phyloP scores from a whole-genome alignment of 2,329 filamentous ascomycete species.

The Periconia sp. region DNA sequence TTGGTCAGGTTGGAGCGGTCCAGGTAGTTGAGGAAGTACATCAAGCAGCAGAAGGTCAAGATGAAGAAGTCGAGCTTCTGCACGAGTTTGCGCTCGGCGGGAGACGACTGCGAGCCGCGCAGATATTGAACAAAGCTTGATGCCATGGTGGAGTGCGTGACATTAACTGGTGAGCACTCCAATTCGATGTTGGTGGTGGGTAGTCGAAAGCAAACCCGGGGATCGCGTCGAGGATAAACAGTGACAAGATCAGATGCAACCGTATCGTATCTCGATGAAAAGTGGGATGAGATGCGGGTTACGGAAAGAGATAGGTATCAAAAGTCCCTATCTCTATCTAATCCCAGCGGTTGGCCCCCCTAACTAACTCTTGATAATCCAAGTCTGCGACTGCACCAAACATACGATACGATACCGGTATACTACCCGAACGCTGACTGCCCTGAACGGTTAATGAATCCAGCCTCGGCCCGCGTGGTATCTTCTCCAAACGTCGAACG shows the following conservation, averaged over 20 bases:
- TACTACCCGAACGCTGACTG: too few relatives aligned
- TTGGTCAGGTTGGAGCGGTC: conserved; percentile 38
- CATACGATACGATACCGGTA: too few relatives aligned
- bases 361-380: background rate
- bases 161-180: background rate
- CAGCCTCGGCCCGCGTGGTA: too few relatives aligned
- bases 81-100: conserved; percentile 17
- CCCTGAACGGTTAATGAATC: too few relatives aligned
- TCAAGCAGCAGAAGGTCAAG: conserved; percentile 17
- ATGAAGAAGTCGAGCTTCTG: conserved; percentile 19
- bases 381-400: background rate
- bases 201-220: too few relatives aligned
- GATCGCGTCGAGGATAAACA: too few relatives aligned
- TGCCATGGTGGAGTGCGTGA: conserved; percentile 41
- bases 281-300: background rate
- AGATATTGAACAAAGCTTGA: conserved; percentile 49
- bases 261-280: background rate
- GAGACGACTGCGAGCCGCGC: conserved; percentile 44
- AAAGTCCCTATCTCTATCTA: background rate
- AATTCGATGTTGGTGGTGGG: background rate
- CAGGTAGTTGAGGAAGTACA: conserved; percentile 21
- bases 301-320: background rate
- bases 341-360: background rate
- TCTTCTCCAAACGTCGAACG: too few relatives aligned
- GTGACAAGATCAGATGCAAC: too few relatives aligned